Base-by-base conservation (phyloP, 495 filamentous ascomycete genomes). In the Platismatia glauca region DNA sequence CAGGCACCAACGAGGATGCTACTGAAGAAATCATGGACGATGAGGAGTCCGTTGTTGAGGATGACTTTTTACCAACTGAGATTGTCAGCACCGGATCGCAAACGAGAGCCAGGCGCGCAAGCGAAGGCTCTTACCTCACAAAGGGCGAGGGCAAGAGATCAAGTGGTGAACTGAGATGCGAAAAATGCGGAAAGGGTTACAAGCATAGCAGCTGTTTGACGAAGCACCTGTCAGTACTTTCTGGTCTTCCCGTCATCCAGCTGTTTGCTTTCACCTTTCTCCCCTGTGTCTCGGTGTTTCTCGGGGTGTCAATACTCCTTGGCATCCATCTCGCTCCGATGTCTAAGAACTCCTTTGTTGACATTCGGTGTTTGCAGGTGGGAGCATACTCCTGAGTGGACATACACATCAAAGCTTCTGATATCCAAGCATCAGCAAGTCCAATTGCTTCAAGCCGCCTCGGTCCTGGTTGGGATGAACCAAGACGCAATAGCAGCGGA, bases 141-240 rank as follows among this genome's bases (percentile, higher is more conserved):
- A 94, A 91, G 76, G 79, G 77, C 64, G 89, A 90, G 66, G 84
- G 83, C 69, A 91, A 86, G 73, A 87, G 85, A 74, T 78, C 78
- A 73, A 88, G 85, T 69, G 84, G 85, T 68, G 93, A 97, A 73
- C 82, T 98, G 71, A 89, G 89, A 76, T 98, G 94, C 79, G 92
- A 97, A 71, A 94, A 89, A 76, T 98, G 94, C 81, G 94, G 94
- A 75, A 98, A 98, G 82, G 91, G 90, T 78, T 98, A 98, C 86
- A 98, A 98, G 87, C 94, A 98, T 84, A 93, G 93, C 86, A 97
- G 95, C 82, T 98, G 94, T 87, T 86, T 98, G 81, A 94, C 90
- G 74, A 98, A 98, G 85, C 94, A 98, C 87, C 90, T 97, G 94
- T 98, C 87, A 86, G 94, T 97, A 85, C 82, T 57, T 55, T 66